Conservation (phyloP, 106 monocot species). For the Allium sativum region DNA sequence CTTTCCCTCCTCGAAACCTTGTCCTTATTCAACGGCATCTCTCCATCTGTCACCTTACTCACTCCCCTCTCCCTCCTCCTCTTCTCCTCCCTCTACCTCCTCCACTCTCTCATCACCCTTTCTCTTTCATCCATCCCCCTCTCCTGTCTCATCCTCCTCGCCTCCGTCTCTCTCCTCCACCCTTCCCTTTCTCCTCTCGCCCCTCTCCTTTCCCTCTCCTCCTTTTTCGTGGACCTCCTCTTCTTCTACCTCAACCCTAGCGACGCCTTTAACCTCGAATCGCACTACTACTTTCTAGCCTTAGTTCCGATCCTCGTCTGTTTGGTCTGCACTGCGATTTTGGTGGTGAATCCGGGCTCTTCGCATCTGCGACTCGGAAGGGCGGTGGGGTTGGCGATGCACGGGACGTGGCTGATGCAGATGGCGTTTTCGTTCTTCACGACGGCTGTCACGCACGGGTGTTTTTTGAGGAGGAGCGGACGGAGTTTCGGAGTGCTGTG, state of each 20-base stretch:
- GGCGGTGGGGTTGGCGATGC: slow-evolving; percentile 50
- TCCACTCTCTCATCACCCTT: background rate
- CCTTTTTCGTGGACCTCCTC: slow-evolving; percentile 44
- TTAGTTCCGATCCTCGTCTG: slow-evolving; percentile 51
- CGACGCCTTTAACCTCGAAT: slow-evolving; percentile 46
- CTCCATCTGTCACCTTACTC: background rate
- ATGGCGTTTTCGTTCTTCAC: slow-evolving; percentile 93
- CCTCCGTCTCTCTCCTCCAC: slow-evolving; percentile 18
- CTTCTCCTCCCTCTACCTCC: slow-evolving; percentile 3
- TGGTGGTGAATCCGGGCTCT: slow-evolving; percentile 30
- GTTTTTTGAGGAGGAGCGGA: slow-evolving; percentile 30
- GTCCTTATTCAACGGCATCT: background rate
- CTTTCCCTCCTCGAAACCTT: slow-evolving; percentile 12
- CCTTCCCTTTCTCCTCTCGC: slow-evolving; percentile 39
- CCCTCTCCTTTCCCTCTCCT: slow-evolving; percentile 45
- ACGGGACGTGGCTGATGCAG: slow-evolving; percentile 91
- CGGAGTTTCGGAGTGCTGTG: slow-evolving; percentile 50
- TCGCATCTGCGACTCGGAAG: slow-evolving; percentile 41
- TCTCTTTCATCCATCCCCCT: slow-evolving; percentile 27
- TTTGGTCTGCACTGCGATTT: slow-evolving; percentile 24
- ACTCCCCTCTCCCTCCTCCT: slow-evolving; percentile 5
- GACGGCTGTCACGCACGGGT: slow-evolving; percentile 58
- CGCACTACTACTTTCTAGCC: slow-evolving; percentile 69
- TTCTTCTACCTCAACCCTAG: slow-evolving; percentile 34
- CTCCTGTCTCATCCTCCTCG: slow-evolving; percentile 14